Conservation (phyloP, 2,329 filamentous ascomycete species). For the Podosphaera xanthii region DNA sequence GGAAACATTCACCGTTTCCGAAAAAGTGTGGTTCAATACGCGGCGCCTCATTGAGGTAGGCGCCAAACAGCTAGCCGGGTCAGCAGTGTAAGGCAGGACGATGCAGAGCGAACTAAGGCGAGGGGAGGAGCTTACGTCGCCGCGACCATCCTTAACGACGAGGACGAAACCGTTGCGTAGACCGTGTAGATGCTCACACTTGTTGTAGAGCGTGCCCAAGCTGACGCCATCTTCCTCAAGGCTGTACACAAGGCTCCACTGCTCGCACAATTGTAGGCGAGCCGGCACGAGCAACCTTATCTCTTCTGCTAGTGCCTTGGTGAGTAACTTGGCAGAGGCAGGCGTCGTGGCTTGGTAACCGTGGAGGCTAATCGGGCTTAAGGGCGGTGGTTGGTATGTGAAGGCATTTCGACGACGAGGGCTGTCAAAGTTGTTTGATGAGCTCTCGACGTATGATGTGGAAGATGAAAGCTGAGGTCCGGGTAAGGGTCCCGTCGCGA, state of each 20-base stretch:
- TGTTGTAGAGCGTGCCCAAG: slow-evolving; percentile 64
- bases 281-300: slow-evolving; percentile 76
- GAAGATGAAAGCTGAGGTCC: slow-evolving; percentile 7
- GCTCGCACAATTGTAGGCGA: slow-evolving; percentile 64
- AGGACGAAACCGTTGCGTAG: slow-evolving; percentile 72
- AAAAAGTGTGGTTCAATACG: slow-evolving; percentile 69
- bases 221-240: slow-evolving; percentile 82
- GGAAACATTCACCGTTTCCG: slow-evolving; percentile 88
- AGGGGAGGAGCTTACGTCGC: slow-evolving; percentile 33
- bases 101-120: background rate
- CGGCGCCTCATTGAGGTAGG: slow-evolving; percentile 77
- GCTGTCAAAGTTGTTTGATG: slow-evolving; percentile 12
- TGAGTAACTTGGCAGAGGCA: slow-evolving; percentile 41
- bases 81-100: background rate
- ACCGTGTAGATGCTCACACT: slow-evolving; percentile 42
- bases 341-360: slow-evolving; percentile 41
- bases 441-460: slow-evolving; percentile 6
- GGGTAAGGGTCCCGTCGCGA: slow-evolving; percentile 27
- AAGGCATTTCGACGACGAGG: slow-evolving; percentile 33
- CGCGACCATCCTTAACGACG: slow-evolving; percentile 56
- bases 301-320: slow-evolving; percentile 61
- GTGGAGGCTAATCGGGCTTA: slow-evolving; percentile 53
- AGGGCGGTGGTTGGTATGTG: slow-evolving; percentile 69
- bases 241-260: slow-evolving; percentile 73
- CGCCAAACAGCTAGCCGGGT: slow-evolving; percentile 49